Conservation (phyloP, 225 moss, liverwort and hornwort species). For the Sphagnum contortum region DNA sequence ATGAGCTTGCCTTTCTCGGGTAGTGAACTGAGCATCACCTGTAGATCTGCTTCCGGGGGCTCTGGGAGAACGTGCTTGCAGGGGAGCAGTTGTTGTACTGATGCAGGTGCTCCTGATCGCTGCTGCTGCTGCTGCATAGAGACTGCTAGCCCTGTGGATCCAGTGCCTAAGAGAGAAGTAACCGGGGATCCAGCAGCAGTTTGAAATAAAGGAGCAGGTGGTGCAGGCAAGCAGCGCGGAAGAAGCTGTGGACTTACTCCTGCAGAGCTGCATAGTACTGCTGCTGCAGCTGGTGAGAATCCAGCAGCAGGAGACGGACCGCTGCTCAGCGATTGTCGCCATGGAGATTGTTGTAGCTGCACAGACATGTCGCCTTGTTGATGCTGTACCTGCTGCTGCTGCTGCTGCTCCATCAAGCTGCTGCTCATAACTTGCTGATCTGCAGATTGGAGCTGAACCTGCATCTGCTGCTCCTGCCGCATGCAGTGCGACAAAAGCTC, state of each 20-base stretch:
- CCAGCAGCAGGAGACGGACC: conserved; percentile 35
- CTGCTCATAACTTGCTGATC: too few species aligned
- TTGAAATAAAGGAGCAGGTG: conserved; percentile 40
- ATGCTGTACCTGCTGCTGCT: conserved; percentile 27
- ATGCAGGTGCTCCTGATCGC: conserved; percentile 58
- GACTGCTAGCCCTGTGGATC: conserved; percentile 24
- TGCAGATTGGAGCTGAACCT: too few species aligned
- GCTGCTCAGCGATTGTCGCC: too few species aligned
- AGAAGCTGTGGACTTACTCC: conserved; percentile 57
- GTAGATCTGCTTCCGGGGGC: conserved; percentile 78
- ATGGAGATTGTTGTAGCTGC: conserved; percentile 18
- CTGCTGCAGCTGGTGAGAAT: conserved; percentile 31
- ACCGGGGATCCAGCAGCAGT: conserved; percentile 16
- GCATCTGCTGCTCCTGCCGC: conserved; percentile 14
- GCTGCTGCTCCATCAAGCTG: background rate
- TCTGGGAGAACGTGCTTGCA: conserved; percentile 72
- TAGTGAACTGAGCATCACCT: conserved; percentile 74
- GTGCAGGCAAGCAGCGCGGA: conserved; percentile 30
- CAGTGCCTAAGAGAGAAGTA: too few species aligned
- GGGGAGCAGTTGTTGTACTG: conserved; percentile 48
- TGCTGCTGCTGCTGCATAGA: conserved; percentile 68
- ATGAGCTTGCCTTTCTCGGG: conserved; percentile 84
- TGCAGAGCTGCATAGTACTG: conserved; percentile 37
- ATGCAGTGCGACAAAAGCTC: conserved; percentile 11
- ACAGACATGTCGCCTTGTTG: conserved; percentile 57